Conservation (phyloP, 1,284 basidiomycete species). For the Paramarasmius palmivorus region DNA sequence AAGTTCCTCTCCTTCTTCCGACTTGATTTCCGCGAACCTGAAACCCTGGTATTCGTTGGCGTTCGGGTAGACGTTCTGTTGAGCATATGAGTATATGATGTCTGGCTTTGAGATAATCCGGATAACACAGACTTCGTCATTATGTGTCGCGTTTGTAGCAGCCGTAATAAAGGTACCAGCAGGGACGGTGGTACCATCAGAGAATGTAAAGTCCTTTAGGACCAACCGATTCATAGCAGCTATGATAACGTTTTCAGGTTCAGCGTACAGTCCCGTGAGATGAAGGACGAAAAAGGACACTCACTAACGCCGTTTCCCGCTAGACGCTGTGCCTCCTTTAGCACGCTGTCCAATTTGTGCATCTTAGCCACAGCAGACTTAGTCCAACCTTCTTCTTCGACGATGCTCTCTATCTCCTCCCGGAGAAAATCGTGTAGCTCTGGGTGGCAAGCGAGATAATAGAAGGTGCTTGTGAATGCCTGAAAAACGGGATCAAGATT, state of each 20-base stretch:
- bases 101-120: not conserved
- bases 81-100: not conserved
- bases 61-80: not conserved
- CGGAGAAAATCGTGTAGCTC: conserved; percentile 33
- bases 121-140: conserved; percentile 12
- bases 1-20: not conserved
- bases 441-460: conserved; percentile 33
- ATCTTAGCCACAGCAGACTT: conserved; percentile 32
- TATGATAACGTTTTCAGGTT: conserved; percentile 2
- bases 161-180: conserved; percentile 20
- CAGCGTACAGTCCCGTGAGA: conserved; percentile 6
- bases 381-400: conserved; percentile 33
- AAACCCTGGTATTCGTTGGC: not conserved
- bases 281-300: conserved; percentile 4
- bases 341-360: conserved; percentile 36
- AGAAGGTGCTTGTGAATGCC: conserved; percentile 34
- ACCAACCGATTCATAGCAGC: conserved; percentile 17
- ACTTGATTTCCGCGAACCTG: conserved; percentile 3
- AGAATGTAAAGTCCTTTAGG: conserved; percentile 25
- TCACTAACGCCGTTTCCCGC: conserved; percentile 25
- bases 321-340: conserved; percentile 32
- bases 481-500: conserved; percentile 8
- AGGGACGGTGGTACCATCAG: conserved; percentile 26
- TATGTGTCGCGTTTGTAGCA: conserved; percentile 20
- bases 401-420: conserved; percentile 30